Percentiles rank a stretch among this genome's conserved stretches.
Evolutionary conservation across 345 rosid species (phyloP).

Genomic region (Eutrema yunnanense): DNA sequence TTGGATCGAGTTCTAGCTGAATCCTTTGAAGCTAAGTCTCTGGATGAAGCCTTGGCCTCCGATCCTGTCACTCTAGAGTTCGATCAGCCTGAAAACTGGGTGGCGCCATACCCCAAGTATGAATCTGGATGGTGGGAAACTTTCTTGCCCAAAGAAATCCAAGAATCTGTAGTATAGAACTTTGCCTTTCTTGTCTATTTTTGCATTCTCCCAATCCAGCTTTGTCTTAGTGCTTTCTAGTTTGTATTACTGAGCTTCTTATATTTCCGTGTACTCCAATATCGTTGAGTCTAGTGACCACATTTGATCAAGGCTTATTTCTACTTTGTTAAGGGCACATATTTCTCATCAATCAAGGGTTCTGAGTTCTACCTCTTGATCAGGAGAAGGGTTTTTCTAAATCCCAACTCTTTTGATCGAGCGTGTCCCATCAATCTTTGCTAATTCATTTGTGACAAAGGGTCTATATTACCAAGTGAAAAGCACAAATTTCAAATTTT

Average conservation of each 20-base stretch:
- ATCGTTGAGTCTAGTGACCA: neutral
- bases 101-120: slow-evolving; percentile 90
- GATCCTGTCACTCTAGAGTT: slow-evolving; percentile 62
- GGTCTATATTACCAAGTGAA: neutral
- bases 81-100: slow-evolving; percentile 80
- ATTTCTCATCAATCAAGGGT: neutral
- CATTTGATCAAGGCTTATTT: neutral
- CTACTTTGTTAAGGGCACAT: neutral
- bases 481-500: neutral
- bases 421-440: neutral
- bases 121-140: slow-evolving; percentile 93
- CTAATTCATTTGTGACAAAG: neutral
- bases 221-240: slow-evolving; percentile 1
- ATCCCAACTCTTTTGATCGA: neutral
- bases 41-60: slow-evolving; percentile 78
- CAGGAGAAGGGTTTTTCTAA: neutral
- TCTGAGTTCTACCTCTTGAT: neutral
- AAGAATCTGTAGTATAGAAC: slow-evolving; percentile 49
- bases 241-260: slow-evolving; percentile 17
- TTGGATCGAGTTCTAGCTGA: slow-evolving; percentile 86
- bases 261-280: neutral
- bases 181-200: neutral
- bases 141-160: slow-evolving; percentile 55
- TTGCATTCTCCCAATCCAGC: neutral
- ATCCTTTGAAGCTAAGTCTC: slow-evolving; percentile 56